Conservation (phyloP, 2,329 filamentous ascomycete species). For the Teratosphaeria pseudoeucalypti region DNA sequence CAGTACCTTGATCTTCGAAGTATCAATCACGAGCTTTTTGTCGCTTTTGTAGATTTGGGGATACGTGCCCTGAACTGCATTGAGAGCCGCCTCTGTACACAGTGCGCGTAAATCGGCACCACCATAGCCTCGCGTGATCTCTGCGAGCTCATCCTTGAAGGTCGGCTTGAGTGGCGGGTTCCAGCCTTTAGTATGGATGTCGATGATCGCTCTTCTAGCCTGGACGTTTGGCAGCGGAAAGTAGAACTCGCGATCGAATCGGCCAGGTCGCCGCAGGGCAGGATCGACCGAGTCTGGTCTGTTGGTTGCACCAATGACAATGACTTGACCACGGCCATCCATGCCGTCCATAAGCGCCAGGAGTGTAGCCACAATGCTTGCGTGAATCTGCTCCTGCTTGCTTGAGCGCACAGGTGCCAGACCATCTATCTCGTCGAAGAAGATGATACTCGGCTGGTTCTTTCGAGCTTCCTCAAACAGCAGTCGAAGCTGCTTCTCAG, state of each 20-base stretch:
- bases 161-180: constrained; percentile 59
- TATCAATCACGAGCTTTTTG: constrained; percentile 81
- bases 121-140: constrained; percentile 89
- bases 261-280: constrained; percentile 82
- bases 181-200: constrained; percentile 95
- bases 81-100: constrained; percentile 90
- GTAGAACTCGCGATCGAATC: constrained; percentile 96
- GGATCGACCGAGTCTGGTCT: constrained; percentile 93
- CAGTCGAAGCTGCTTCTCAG: constrained; percentile 84
- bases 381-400: constrained; percentile 97
- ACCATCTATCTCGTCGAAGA: constrained; percentile 98
- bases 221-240: constrained; percentile 81
- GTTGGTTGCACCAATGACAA: constrained; percentile 98
- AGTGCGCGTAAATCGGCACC: constrained; percentile 89
- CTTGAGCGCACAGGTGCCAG: constrained; percentile 91
- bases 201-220: constrained; percentile 73
- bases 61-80: constrained; percentile 89
- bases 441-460: constrained; percentile 97
- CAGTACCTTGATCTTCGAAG: constrained; percentile 70
- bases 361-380: constrained; percentile 92
- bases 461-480: constrained; percentile 93
- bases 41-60: constrained; percentile 91
- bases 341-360: constrained; percentile 93
- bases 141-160: constrained; percentile 76
- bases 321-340: constrained; percentile 96